Base-by-base conservation (phyloP, 148 eudicot genomes). In the Limonium bicolor region DNA sequence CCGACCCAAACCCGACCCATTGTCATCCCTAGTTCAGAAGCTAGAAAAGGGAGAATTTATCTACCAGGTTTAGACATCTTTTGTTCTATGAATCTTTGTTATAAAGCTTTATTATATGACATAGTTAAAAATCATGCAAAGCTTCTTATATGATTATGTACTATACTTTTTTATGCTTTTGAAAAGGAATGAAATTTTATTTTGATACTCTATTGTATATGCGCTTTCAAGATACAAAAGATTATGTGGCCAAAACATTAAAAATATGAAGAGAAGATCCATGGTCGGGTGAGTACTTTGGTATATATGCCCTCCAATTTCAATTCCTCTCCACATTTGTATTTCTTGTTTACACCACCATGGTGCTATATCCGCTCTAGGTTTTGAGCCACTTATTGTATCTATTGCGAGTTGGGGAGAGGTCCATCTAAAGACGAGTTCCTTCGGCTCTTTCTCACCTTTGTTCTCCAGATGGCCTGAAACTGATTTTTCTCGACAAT, bases 381-480 rank as follows among this genome's bases (percentile, higher is more conserved):
- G 86, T 79, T 12, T 65, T 87, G 40, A 65, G 49, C 56, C 85
- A 86, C 67, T 60, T 86, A 51, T 44, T 86, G 48, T 76, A 84
- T 54, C 55, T 84, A 33, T 74, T 90, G 84, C 82, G 85, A 25
- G 55, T 80, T 39, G 71, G 75, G 24, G 95, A 80, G 40, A 74
- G 61, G 56, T 21, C 35, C 54, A 50, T 73, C 43, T 82, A 80
- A 62, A 75, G 65, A 56, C 77, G 73, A 39, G 69, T 90, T 65
- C 82, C 81, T 49, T 66, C 84, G 56, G 85, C 95, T 46, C 93
- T 90, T 54, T 93, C 97, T 20, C 87, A 90, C 56, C 97, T 90
- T 56, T 90, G 97, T 61, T 75, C 86, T 9, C 72, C 95, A 17
- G 82, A 66, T 30, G 68, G 80, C 55, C 93, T 68, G 35, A 69